These are phyloP conservation scores for Cercospora sojina DNA, from an alignment of 2,329 filamentous ascomycete genomes.

Conservation along the genomic window DNA sequence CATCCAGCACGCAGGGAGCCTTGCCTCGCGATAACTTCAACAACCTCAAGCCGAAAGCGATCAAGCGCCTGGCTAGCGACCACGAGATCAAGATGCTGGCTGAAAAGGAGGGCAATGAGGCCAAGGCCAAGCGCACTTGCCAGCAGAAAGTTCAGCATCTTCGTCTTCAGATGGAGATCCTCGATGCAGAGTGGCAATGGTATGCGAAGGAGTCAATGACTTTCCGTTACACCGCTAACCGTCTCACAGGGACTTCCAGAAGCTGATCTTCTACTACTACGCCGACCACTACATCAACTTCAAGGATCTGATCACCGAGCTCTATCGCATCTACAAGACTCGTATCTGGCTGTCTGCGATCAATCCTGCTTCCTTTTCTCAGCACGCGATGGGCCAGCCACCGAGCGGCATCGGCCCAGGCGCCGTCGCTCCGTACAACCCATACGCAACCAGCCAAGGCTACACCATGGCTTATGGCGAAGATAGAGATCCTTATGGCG, in stretches of 20 bases:
- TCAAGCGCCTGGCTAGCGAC: conserved; percentile 87
- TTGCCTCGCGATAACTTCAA: conserved; percentile 34
- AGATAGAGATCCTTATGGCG: conserved; percentile 37
- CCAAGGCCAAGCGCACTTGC: conserved; percentile 93
- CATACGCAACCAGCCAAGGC: conserved; percentile 27
- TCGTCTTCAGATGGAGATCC: conserved; percentile 94
- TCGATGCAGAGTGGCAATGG: conserved; percentile 98
- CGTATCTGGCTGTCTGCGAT: conserved; percentile 99
- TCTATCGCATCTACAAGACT: conserved; percentile 99
- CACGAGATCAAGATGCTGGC: conserved; percentile 86
- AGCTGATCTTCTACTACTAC: conserved; percentile 98
- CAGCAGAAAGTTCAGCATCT: conserved; percentile 97
- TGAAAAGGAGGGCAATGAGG: conserved; percentile 96
- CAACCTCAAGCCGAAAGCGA: conserved; percentile 92
- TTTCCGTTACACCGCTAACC: conserved; percentile 9
- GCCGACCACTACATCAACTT: conserved; percentile 98
- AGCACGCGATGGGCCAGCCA: conserved; percentile 38
- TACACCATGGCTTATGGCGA: conserved; percentile 39
- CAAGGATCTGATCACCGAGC: conserved; percentile 92
- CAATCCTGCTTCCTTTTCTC: conserved; percentile 84
- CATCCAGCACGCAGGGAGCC: conserved; percentile 31
- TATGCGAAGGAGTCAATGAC: conserved; percentile 53
- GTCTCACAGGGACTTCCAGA: conserved; percentile 84
- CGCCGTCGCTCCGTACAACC: conserved; percentile 32
- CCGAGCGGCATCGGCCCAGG: conserved; percentile 41